Percentiles rank a stretch among this genome's conserved stretches.
These are phyloP conservation scores for Xerocomus potaroensis DNA, from an alignment of 768 basidiomycete genomes.

Conservation along the genomic window DNA sequence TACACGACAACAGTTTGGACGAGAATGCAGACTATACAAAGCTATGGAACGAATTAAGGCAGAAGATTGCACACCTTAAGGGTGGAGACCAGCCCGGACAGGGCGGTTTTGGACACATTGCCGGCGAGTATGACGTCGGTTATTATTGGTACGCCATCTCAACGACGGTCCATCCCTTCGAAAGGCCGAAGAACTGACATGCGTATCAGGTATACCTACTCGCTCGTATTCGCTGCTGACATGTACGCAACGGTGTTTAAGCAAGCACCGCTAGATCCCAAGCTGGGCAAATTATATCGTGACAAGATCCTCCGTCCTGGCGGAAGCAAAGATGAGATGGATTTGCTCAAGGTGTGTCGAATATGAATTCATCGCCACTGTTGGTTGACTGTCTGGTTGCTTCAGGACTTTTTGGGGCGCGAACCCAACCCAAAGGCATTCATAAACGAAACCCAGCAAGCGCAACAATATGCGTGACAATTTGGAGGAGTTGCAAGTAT, in stretches of 20 bases:
- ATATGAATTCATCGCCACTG: background rate
- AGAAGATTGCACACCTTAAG: conserved; percentile 66
- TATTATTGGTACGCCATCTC: conserved; percentile 51
- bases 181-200: too few relatives aligned
- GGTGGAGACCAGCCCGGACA: conserved; percentile 61
- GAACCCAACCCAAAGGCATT: conserved; percentile 73
- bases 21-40: conserved; percentile 61
- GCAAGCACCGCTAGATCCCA: conserved; percentile 69
- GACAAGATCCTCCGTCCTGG: conserved; percentile 70
- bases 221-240: conserved; percentile 57
- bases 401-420: conserved; percentile 75
- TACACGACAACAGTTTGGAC: conserved; percentile 40
- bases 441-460: conserved; percentile 53
- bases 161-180: background rate
- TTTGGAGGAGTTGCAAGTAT: too few relatives aligned
- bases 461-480: too few relatives aligned
- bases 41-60: conserved; percentile 72
- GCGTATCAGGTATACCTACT: conserved; percentile 73
- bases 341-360: conserved; percentile 60
- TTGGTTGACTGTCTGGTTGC: too few relatives aligned
- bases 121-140: conserved; percentile 65
- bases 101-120: conserved; percentile 71
- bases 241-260: conserved; percentile 78
- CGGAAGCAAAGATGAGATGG: conserved; percentile 72
- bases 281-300: conserved; percentile 63